Percentiles rank a stretch among this genome's conserved stretches.
phyloP scores from a whole-genome alignment of 345 rosid genomes.

The Angophora floribunda region DNA sequence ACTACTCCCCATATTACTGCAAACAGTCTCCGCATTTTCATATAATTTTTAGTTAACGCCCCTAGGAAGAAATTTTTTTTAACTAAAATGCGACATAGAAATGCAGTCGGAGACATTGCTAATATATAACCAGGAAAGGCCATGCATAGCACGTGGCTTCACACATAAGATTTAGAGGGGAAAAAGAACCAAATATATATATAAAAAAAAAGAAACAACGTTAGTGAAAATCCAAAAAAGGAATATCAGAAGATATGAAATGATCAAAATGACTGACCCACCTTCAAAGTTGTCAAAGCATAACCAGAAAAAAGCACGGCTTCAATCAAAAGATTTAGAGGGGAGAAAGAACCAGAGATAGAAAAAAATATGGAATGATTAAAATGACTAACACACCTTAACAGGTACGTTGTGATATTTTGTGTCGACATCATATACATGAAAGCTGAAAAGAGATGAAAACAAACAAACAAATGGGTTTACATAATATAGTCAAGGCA shows the following conservation, averaged over 20 bases:
- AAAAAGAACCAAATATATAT: constrained; percentile 16
- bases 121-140: neutral
- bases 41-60: neutral
- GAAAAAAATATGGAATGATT: neutral
- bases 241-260: neutral
- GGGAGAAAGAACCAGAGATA: constrained; percentile 15
- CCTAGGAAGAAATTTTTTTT: neutral
- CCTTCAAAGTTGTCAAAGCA: neutral
- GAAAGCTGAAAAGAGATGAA: constrained; percentile 37
- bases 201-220: neutral
- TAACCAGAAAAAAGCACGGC: neutral
- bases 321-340: neutral
- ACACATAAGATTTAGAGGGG: neutral
- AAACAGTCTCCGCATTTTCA: neutral
- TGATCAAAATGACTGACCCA: neutral
- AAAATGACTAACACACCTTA: constrained; percentile 36
- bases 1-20: neutral
- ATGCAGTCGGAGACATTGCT: neutral
- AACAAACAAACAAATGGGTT: neutral
- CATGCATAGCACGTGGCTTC: neutral
- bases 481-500: neutral
- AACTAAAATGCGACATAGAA: neutral
- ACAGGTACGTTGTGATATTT: constrained; percentile 53
- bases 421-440: constrained; percentile 68
- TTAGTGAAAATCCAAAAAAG: neutral